Evolutionary conservation across 1,139 yeast species (phyloP).

Genomic region (Hyphopichia buzzinii): DNA sequence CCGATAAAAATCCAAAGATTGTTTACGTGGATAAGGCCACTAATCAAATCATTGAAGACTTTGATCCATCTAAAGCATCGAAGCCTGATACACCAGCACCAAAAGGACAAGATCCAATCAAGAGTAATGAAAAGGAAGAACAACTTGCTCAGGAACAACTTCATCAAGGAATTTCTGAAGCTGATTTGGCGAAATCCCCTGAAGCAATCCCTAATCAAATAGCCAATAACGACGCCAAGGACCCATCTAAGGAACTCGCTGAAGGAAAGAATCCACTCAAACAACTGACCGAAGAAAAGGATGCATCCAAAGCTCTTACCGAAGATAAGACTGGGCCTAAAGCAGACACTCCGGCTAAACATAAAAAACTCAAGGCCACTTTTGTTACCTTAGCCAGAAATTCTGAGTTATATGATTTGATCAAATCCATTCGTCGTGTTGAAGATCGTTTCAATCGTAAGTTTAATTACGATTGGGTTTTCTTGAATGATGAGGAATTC

Average conservation of each 20-base stretch:
- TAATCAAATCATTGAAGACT: conserved; percentile 17
- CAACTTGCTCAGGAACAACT: conserved; percentile 4
- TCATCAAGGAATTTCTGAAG: too few species aligned
- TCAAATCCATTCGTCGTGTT: conserved; percentile 62
- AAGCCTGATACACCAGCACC: background rate
- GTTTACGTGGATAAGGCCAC: conserved; percentile 26
- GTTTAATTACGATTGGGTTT: conserved; percentile 78
- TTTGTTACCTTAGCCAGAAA: conserved; percentile 63
- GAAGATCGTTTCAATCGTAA: conserved; percentile 71
- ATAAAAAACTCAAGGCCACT: conserved; percentile 50
- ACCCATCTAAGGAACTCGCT: conserved; percentile 10
- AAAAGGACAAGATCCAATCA: conserved; percentile 13
- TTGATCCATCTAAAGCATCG: conserved; percentile 8
- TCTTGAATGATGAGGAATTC: conserved; percentile 65
- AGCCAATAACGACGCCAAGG: conserved; percentile 5
- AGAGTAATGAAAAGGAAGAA: conserved; percentile 16
- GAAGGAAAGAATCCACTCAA: too few species aligned
- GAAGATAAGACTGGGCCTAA: background rate
- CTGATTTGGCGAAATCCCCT: background rate
- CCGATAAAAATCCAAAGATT: conserved; percentile 16
- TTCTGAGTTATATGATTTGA: conserved; percentile 60
- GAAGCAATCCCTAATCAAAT: background rate
- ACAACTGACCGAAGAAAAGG: conserved; percentile 6
- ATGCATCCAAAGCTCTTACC: background rate
- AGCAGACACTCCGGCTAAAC: background rate